Conservation (phyloP, 176 grass and related monocot species). For the Juncus inflexus region DNA sequence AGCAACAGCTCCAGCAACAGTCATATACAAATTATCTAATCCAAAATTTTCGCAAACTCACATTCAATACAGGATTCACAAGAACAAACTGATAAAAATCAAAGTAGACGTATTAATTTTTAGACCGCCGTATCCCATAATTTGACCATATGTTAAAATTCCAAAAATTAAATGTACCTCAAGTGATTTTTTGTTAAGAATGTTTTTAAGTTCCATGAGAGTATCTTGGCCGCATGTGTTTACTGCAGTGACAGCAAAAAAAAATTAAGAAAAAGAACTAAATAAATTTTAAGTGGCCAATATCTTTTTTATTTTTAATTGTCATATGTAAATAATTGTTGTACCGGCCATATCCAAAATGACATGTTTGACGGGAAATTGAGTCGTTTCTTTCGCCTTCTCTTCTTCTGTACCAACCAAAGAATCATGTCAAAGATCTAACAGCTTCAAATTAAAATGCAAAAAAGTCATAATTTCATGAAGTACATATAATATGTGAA, state of each 20-base stretch:
- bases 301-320: not conserved
- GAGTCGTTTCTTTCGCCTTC: constrained; percentile 42
- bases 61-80: no score
- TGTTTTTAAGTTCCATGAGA: no score
- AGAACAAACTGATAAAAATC: no score
- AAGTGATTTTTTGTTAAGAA: no score
- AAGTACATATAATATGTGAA: not conserved
- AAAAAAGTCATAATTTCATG: not conserved
- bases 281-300: not conserved
- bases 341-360: constrained; percentile 84
- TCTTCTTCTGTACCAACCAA: constrained; percentile 82
- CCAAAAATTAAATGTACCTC: no score
- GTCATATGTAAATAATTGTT: not conserved
- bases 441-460: not conserved
- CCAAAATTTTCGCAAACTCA: no score
- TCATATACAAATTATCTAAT: no score
- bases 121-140: no score
- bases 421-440: constrained; percentile 34
- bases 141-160: no score
- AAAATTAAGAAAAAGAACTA: not conserved
- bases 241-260: constrained; percentile 68
- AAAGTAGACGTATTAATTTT: no score
- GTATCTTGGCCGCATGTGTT: constrained; percentile 82
- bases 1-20: no score
- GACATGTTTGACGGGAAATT: constrained; percentile 51